Base-by-base conservation (phyloP, 164 flowering plant species). In the Vitis rupestris region DNA sequence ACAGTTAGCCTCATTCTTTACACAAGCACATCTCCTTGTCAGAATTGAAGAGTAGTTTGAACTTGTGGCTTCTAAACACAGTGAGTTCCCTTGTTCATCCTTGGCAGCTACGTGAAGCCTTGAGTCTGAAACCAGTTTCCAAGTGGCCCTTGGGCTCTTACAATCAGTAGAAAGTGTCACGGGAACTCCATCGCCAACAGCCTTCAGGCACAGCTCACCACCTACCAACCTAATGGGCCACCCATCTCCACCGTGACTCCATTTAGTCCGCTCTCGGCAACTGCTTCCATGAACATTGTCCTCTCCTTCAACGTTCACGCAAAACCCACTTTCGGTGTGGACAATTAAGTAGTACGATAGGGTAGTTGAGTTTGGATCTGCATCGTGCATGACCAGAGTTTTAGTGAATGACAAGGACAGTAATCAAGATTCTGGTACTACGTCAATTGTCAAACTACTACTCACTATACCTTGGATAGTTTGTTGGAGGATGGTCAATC, bases 281-380 rank as follows among this genome's bases (percentile, higher is more conserved):
- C 68, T 71, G 14, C 60, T 61, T 8, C 65, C 59, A 57, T 59
- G 5, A 55, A 77, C 17, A 2, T 14, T 68, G 4, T 31, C 11
- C 27, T 23, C 2, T 9, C 53, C 66, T 1, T 29, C 31, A 4
- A 75, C 27, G 2, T 23, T 23, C 27, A 23, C 72, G 63, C 86
- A 83, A 8, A n/a, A 68, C 12, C 86, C 86, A 29, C 80, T 85
- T 51, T 51, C 66, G 14, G 89, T 82, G 73, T 86, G 89, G 66
- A 59, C 83, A 63, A 83, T 47, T 44, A 79, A 60, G 37, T 67
- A 62, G 61, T 75, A 63, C 14, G 61, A 54, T 50, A 75, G 13
- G 3, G 2, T 15, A 3, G 44, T 50, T 10, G 82, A 68, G 3
- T 15, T 68, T 13, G 78, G 73, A 50, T 71, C 86, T 83, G 82